Evolutionary conservation across 345 rosid genomes (phyloP), one percentile per base, ranked within the genome.

Genomic region (Aquilaria malaccensis): DNA sequence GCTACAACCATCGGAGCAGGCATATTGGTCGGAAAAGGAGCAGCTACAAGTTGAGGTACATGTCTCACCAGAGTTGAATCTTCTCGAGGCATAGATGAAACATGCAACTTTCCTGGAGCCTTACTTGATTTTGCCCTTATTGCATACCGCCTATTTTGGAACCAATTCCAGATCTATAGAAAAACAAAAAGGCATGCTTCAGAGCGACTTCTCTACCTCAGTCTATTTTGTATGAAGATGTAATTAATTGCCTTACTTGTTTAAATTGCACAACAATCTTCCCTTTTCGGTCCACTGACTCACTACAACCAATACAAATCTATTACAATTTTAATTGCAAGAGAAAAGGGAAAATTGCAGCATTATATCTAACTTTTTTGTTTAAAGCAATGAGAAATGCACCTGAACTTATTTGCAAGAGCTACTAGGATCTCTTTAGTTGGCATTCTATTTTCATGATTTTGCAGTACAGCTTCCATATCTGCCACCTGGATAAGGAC

Each of bases 61-160:
- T 69, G 81, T 75, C 83, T 91, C 64, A 74, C 74, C 43, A 77
- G 83, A 70, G 77, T 70, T 37, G 77, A 52, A 73, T 85, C 97
- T 50, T 83, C 91, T 56, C 81, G 82, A 3, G 78, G 78, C 86
- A 82, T 67, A 58, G 89, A 86, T 53, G 93, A 69, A 59, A 85
- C 81, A 72, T 79, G 77, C 62, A 95, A 80, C 77, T 95, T 95
- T 63, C 79, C 93, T 14, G 97, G 95, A 71, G 79, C 66, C 81
- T 85, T 95, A 62, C 72, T 80, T 43, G 91, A 70, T 77, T 84
- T 95, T 33, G 97, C 95, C 68, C 99, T 81, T 55, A 91, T 74
- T 47, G 99, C 90, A 79, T 91, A 95, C 33, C 99, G 85, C 79
- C 79, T 95, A 73, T 95, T 95, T 74, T 95, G 99, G 79, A 95